phyloP scores from a whole-genome alignment of 1,284 basidiomycete genomes.

The Wallemia hederae region DNA sequence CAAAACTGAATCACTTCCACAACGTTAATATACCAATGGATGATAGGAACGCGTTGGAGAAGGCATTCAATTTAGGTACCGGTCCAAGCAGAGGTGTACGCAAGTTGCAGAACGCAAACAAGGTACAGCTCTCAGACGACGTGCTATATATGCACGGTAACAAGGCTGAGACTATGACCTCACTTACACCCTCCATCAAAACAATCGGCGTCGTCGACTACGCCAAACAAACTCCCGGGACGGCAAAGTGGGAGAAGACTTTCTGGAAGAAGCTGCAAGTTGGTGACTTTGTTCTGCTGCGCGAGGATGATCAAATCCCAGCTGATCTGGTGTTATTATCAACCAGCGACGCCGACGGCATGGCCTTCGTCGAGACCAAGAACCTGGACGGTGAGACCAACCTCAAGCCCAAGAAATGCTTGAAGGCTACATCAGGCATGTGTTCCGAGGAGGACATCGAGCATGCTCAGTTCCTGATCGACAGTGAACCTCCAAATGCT shows the following conservation, averaged over 20 bases:
- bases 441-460: conserved; percentile 73
- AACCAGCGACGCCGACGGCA: conserved; percentile 38
- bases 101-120: conserved; percentile 57
- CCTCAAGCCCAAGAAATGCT: conserved; percentile 51
- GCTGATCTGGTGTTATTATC: conserved; percentile 76
- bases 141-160: conserved; percentile 3
- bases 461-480: conserved; percentile 53
- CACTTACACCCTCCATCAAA: conserved; percentile 21
- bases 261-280: conserved; percentile 97
- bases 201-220: conserved; percentile 50
- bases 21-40: conserved; percentile 69
- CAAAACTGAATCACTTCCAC: conserved; percentile 54
- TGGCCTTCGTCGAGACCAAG: conserved; percentile 79
- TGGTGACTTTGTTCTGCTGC: conserved; percentile 69
- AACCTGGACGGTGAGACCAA: conserved; percentile 94
- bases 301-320: conserved; percentile 82
- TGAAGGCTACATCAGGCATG: conserved; percentile 46
- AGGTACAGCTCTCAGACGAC: conserved; percentile 18
- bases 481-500: conserved; percentile 75
- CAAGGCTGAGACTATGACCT: conserved; percentile 10
- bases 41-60: conserved; percentile 42
- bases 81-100: conserved; percentile 50
- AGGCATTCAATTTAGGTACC: conserved; percentile 30
- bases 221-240: conserved; percentile 32
- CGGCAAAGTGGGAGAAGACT: conserved; percentile 71